Evolutionary conservation across 371 early-diverging fungal genomes (phyloP).

Genomic region (Actinomortierella ambigua): DNA sequence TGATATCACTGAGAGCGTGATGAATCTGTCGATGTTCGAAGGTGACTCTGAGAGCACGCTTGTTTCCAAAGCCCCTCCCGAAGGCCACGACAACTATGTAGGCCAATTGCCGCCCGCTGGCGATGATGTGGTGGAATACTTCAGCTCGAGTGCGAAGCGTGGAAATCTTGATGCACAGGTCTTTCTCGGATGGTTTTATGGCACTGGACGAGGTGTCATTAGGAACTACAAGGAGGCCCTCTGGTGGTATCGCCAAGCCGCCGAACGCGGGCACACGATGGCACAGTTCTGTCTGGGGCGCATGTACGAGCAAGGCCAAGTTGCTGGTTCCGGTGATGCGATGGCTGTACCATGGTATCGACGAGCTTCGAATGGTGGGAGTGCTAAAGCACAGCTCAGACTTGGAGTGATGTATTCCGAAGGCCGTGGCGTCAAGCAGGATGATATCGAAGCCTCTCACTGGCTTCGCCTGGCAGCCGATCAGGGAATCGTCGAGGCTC

Average conservation of each 20-base stretch:
- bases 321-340: conserved; percentile 59
- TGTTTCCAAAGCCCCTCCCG: too few species aligned
- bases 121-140: too few species aligned
- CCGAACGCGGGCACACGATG: conserved; percentile 77
- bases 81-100: too few species aligned
- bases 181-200: conserved; percentile 79
- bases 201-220: conserved; percentile 75
- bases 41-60: too few species aligned
- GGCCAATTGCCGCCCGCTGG: too few species aligned
- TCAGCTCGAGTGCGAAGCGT: too few species aligned
- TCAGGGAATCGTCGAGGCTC: conserved; percentile 73
- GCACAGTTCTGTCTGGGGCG: conserved; percentile 81
- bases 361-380: conserved; percentile 73
- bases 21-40: too few species aligned
- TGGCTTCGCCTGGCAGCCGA: conserved; percentile 80
- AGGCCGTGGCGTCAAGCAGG: conserved; percentile 68
- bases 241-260: conserved; percentile 72
- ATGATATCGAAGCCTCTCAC: conserved; percentile 69
- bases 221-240: conserved; percentile 70
- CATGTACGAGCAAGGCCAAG: conserved; percentile 80
- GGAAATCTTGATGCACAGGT: conserved; percentile 85
- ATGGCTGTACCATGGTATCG: conserved; percentile 82
- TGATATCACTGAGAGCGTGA: too few species aligned
- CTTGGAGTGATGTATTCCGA: conserved; percentile 82
- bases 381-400: conserved; percentile 79